Evolutionary conservation across 306 rosid species (phyloP), one percentile per base, ranked within the genome.

Genomic region (Trichosanthes cucumerina): DNA sequence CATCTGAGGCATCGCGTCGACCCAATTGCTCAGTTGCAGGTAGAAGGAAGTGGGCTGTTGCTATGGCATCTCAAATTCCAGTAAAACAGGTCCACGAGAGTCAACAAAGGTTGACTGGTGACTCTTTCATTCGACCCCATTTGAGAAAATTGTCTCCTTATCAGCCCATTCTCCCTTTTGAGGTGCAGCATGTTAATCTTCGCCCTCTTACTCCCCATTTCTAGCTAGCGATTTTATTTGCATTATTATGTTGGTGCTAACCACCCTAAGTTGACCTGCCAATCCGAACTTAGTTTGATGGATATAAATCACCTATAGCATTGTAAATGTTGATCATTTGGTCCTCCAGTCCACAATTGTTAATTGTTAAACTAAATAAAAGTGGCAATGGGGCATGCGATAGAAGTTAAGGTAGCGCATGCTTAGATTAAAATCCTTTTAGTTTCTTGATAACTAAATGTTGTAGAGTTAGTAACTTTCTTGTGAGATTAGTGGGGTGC

Each of bases 131-230:
- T 69, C 90, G 97, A 76, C 41, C 92, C 66, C 98, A 95, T 86
- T 86, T 95, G 66, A 88, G 89, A 77, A 85, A 87, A 53, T 84
- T 95, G 86, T 81, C 96, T 80, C 97, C 98, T 78, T 92, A 92
- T 80, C 98, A 95, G 54, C 89, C 98, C 78, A 95, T 95, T 86
- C 90, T 92, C 74, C 97, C 98, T 19, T 95, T 95, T 79, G 97
- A 95, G 98, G 97, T 91, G 70, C 44, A 49, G 6, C 15, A 19
- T 26, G 66, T 76, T 78, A 13, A 73, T 33, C 58, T 68, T 41
- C n/a, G 53, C 33, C 15, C n/a, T 68, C 16, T 68, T 39, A 11
- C 26, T n/a, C 9, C n/a, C 52, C 19, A n/a, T 41, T 43, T 69
- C 75, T 43, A 34, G 18, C 75, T 73, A 47, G 77, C 14, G 24